phyloP scores from a whole-genome alignment of 108 stramenopile species.

The Nitzschia sp. region DNA sequence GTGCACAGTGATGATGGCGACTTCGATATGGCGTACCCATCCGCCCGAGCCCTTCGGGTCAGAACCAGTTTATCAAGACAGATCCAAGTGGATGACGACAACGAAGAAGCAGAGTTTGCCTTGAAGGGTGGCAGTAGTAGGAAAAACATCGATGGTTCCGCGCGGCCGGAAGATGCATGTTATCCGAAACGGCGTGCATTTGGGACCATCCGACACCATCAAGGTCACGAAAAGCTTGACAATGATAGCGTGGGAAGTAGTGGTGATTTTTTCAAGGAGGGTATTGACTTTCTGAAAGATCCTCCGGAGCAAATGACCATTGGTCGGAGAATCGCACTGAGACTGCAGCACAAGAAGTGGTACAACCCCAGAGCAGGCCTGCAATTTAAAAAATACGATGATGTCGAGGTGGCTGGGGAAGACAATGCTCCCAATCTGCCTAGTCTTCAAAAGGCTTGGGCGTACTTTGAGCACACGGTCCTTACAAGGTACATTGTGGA shows the following conservation, averaged over 20 bases:
- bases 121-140: not conserved
- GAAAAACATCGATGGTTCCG: not conserved
- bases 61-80: not conserved
- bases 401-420: not conserved
- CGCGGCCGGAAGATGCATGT: not conserved
- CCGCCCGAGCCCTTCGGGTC: not conserved
- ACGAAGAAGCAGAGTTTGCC: not conserved
- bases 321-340: slow-evolving; percentile 66
- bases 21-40: slow-evolving; percentile 7
- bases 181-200: not conserved
- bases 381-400: not conserved
- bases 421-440: slow-evolving; percentile 14
- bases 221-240: not conserved
- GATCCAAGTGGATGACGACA: not conserved
- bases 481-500: slow-evolving; percentile 53
- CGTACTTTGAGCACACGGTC: slow-evolving; percentile 85
- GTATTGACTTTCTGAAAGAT: slow-evolving; percentile 52
- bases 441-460: slow-evolving; percentile 69
- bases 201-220: not conserved
- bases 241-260: not conserved
- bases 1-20: not conserved
- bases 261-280: not conserved
- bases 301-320: slow-evolving; percentile 61
- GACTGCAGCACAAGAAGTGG: slow-evolving; percentile 52
- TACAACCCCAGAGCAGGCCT: slow-evolving; percentile 60